Percentiles rank a stretch among this genome's conserved stretches.
Conservation (phyloP, 2,329 filamentous ascomycete genomes). For the Cladosporium sp. region DNA sequence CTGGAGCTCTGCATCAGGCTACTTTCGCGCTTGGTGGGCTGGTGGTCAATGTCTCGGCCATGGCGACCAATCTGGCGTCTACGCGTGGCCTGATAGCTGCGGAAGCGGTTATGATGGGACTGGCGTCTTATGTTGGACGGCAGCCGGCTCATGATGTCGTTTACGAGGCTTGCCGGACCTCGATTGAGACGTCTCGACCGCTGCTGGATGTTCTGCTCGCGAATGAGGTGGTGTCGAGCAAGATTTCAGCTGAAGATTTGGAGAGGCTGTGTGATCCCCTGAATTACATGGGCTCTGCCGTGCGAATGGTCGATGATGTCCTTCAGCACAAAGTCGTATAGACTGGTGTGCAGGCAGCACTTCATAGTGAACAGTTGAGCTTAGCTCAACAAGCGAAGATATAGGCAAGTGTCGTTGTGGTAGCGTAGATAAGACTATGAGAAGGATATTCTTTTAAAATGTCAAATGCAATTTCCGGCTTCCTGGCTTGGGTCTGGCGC, state of each 20-base stretch:
- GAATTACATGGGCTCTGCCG: slow-evolving; percentile 30
- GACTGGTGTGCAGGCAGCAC: not conserved
- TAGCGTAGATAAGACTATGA: not conserved
- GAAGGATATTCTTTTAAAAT: not conserved
- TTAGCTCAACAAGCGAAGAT: not conserved
- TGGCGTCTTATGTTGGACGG: slow-evolving; percentile 36
- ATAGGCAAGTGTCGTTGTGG: too few species aligned
- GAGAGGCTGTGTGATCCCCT: slow-evolving; percentile 30
- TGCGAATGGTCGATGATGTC: slow-evolving; percentile 29
- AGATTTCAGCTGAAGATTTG: slow-evolving; percentile 23
- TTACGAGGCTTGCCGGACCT: slow-evolving; percentile 37
- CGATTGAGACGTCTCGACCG: slow-evolving; percentile 27
- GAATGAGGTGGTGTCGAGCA: slow-evolving; percentile 23
- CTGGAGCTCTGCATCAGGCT: slow-evolving; percentile 31
- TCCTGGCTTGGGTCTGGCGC: not conserved
- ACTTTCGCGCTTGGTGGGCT: slow-evolving; percentile 30
- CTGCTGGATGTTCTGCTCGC: slow-evolving; percentile 24
- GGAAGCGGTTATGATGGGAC: slow-evolving; percentile 44
- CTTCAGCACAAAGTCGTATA: slow-evolving; percentile 3
- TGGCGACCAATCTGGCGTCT: slow-evolving; percentile 34
- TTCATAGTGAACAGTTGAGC: not conserved
- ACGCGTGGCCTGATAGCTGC: slow-evolving; percentile 39
- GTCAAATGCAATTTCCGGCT: not conserved
- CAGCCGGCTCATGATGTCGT: slow-evolving; percentile 39
- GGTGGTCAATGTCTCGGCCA: slow-evolving; percentile 31